Evolutionary conservation across 2,329 filamentous ascomycete species (phyloP).

Genomic region (Thelonectria discophora): DNA sequence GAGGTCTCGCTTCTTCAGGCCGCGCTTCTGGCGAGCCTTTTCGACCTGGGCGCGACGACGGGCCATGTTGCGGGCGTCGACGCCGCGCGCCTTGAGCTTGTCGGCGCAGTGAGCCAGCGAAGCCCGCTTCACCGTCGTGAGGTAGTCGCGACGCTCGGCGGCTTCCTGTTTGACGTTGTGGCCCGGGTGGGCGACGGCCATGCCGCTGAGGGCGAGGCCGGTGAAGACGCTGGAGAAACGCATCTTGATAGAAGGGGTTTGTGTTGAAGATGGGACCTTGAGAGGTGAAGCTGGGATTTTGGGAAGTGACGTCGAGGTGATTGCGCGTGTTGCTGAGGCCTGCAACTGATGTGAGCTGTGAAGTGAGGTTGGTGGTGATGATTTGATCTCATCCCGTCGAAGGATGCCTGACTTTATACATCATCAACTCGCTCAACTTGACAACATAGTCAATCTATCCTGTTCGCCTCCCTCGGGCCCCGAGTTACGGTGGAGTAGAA

Average conservation of each 20-base stretch:
- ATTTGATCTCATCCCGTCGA: not conserved
- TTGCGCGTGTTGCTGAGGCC: constrained; percentile 8
- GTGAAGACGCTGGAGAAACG: constrained; percentile 27
- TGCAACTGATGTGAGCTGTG: constrained; percentile 12
- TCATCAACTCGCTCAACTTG: not conserved
- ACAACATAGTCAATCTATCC: not conserved
- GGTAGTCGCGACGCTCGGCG: constrained; percentile 58
- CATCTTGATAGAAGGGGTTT: constrained; percentile 14
- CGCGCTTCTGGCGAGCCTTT: constrained; percentile 52
- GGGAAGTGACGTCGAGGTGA: no score
- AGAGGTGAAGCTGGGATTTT: not conserved
- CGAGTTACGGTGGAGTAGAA: not conserved
- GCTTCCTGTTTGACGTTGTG: constrained; percentile 59
- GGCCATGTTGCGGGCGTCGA: constrained; percentile 53
- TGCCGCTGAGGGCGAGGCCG: constrained; percentile 25
- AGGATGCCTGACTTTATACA: constrained; percentile 7
- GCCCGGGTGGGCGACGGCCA: constrained; percentile 55
- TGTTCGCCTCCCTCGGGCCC: no score
- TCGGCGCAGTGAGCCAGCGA: constrained; percentile 57
- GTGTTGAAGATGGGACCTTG: not conserved
- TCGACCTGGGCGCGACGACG: constrained; percentile 55
- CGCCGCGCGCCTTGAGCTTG: constrained; percentile 57
- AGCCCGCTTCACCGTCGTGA: constrained; percentile 48
- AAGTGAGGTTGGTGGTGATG: constrained; percentile 6
- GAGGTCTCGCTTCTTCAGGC: constrained; percentile 45